Evolutionary conservation across 108 stramenopile genomes (phyloP), one percentile per base, ranked within the genome.

Genomic region (Phaeodactylum tricornutum): DNA sequence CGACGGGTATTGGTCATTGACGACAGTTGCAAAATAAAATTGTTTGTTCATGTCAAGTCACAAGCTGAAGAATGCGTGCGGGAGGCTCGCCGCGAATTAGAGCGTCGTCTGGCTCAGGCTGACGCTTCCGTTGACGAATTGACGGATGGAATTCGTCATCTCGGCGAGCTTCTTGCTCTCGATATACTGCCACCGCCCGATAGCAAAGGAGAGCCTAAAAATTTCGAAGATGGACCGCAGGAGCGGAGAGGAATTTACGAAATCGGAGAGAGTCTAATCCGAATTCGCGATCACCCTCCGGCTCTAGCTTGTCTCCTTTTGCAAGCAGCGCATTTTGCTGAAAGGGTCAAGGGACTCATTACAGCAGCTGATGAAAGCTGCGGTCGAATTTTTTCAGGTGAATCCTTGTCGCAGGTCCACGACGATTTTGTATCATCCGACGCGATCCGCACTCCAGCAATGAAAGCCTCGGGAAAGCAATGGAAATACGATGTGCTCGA

Each of bases 401-500:
- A 89, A 61, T 61, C 72, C 4, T 34, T 69, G 30, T 25, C 40
- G 33, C 43, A 53, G 5, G 2, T 62, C 8, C 46, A 61, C n/a
- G 51, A 48, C 9, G 46, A 42, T 39, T 11, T n/a, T 27, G 27
- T 49, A 26, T 26, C 4, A 9, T 52, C 42, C 4, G 58, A 33
- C 22, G 59, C 16, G 29, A 15, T 8, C 26, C 29, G n/a, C 47
- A 55, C 9, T 30, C 43, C 12, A 27, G 35, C 6, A 9, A 28
- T 36, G 34, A 55, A 50, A 51, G 41, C 52, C 41, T 69, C 35
- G 43, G 69, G 58, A 46, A 91, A 86, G 40, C 71, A 84, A 47
- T 91, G 88, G 88, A 91, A 86, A 51, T 84, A 82, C 43, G 88
- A 91, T 36, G 63, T 82, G 24, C 72, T 91, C 5, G 88, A 91